Conservation (phyloP, 805 yeast genomes). For the Jamesozyma piceae region DNA sequence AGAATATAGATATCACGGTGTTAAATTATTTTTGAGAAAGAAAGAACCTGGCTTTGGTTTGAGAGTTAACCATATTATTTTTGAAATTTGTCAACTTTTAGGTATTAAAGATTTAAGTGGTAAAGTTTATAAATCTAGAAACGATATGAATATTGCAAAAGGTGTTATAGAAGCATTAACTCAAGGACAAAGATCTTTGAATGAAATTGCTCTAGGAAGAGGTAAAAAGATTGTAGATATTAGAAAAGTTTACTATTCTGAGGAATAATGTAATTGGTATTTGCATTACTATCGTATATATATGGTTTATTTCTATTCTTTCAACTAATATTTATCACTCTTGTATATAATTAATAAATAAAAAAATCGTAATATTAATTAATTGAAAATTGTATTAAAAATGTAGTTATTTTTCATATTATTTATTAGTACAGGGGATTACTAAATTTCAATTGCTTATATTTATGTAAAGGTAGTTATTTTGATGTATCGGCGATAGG, state of each 20-base stretch:
- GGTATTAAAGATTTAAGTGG: slow-evolving; percentile 92
- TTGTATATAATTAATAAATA: background rate
- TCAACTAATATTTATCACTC: background rate
- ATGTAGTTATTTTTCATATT: too few species aligned
- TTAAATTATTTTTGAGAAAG: slow-evolving; percentile 67
- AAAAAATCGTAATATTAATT: background rate
- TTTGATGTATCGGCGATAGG: too few species aligned
- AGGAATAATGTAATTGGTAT: background rate
- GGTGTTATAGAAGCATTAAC: slow-evolving; percentile 76
- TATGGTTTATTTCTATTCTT: background rate
- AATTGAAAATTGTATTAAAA: too few species aligned
- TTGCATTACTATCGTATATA: background rate
- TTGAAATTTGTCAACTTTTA: slow-evolving; percentile 83
- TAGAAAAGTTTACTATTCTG: slow-evolving; percentile 78
- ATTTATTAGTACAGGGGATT: too few species aligned
- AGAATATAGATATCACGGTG: slow-evolving; percentile 79
- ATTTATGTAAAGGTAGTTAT: too few species aligned
- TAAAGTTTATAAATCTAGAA: slow-evolving; percentile 85
- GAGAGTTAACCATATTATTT: slow-evolving; percentile 81
- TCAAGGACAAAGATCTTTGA: slow-evolving; percentile 66
- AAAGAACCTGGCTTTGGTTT: slow-evolving; percentile 92
- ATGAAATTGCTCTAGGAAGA: slow-evolving; percentile 80
- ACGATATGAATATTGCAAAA: slow-evolving; percentile 88
- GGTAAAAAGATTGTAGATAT: slow-evolving; percentile 94
- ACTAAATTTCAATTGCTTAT: too few species aligned